phyloP scores from a whole-genome alignment of 805 yeast genomes.

The Lachancea thermotolerans region DNA sequence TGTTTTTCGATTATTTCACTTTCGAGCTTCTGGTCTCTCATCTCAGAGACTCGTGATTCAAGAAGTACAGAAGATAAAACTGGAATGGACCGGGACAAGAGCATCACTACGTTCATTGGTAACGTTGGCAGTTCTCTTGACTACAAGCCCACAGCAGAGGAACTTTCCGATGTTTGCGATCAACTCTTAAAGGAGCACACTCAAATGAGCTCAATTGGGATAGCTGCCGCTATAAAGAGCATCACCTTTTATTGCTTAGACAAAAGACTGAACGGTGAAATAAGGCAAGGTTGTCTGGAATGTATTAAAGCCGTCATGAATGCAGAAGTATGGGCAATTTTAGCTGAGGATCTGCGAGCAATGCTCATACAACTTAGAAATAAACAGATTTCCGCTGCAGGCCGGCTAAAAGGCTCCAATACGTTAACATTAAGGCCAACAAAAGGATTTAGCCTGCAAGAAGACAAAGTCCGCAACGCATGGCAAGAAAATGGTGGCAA shows the following conservation, averaged over 20 bases:
- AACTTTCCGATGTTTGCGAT: background rate
- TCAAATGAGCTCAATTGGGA: background rate
- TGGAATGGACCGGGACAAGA: background rate
- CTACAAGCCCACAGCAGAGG: background rate
- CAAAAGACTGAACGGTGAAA: background rate
- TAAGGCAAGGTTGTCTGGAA: background rate
- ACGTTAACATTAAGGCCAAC: conserved; percentile 1
- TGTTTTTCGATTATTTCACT: too few relatives aligned
- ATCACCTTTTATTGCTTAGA: background rate
- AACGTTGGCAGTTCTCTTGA: background rate
- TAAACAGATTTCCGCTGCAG: conserved; percentile 1
- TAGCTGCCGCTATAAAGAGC: background rate
- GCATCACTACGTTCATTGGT: background rate
- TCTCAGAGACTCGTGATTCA: background rate
- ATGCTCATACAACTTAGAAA: conserved; percentile 6
- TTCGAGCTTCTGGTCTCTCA: background rate
- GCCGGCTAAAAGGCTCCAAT: background rate
- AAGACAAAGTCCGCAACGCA: conserved; percentile 15
- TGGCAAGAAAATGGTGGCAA: conserved; percentile 25
- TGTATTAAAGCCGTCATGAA: background rate
- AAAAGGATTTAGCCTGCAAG: conserved; percentile 9
- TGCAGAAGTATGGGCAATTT: background rate
- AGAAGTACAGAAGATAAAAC: background rate
- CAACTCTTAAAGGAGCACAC: background rate
- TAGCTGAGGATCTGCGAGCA: conserved; percentile 4